Base-by-base conservation (phyloP, 768 basidiomycete genomes). In the Megacollybia marginata region DNA sequence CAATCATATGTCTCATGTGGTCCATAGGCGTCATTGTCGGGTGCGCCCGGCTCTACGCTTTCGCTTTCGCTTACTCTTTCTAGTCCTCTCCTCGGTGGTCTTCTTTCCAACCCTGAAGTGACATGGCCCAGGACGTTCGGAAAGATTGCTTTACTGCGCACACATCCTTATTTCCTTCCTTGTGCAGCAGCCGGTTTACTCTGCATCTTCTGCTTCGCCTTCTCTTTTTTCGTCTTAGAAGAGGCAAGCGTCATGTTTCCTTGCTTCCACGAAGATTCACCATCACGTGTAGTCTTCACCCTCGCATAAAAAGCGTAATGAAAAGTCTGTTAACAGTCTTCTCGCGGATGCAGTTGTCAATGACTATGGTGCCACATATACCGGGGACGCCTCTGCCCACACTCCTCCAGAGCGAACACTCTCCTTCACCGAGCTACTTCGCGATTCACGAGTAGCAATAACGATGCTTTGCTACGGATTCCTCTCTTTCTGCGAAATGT, bases 141-240 rank as follows among this genome's bases (percentile, higher is more conserved):
- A 9, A 48, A 46, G 9, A 46, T 59, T 13, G 12, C 35, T 4
- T 60, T 69, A 46, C 61, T 67, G 33, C 44, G 49, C 9, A 48
- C 57, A 1, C 57, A 70, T 55, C 67, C 69, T 2, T 72, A 69
- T 52, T 64, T 72, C 34, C 60, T 70, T 34, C 65, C 69, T 23
- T 71, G 70, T 55, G 44, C 54, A 7, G 56, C 59, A 5, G 58
- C 67, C 2, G 65, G 62, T 1, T 4, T 48, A 1, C 51, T 65
- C 12, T 44, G 64, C 9, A 43, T 63, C 9, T 16, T 55, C 16
- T 53, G 57, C 11, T 60, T 65, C 48, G 2, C 60, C 1, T 16
- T 62, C 4, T 58, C 57, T 3, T 51, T 52, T 19, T 12, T 59
- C 11, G 51, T 55, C 2, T 52, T 71, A 16, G 56, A 62, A 53